Evolutionary conservation across 345 rosid species (phyloP), one percentile per base, ranked within the genome.

Genomic region (Eucalyptus cloeziana): DNA sequence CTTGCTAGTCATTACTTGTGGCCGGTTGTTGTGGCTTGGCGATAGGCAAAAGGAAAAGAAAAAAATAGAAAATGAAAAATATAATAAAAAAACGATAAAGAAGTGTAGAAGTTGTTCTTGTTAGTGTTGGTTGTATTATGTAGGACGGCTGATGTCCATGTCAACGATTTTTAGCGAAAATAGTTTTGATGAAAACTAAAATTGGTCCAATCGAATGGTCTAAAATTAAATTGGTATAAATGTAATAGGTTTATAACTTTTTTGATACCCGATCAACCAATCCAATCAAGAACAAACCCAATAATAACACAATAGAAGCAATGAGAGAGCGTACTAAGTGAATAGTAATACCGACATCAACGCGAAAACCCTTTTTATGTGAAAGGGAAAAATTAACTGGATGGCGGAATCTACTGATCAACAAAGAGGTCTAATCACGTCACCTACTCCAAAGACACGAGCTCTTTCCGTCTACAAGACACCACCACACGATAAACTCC

Each of bases 81-180:
- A 56, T 22, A 56, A 56, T 9, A 10, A 24, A 54, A 54, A 56
- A 56, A 56, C 4, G 6, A 56, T 24, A 56, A 56, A 56, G 6
- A 56, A 22, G 10, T 9, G 30, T 10, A 24, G 1, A 56, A 24
- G 1, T 56, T 56, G 6, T 56, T 56, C 1, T 10, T 56, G 30
- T 25, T 56, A 24, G 3, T 9, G 6, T 56, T 9, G 4, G 13
- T 56, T 0, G 0, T 24, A 10, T 22, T 0, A 56, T 22, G 6
- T 24, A 25, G 12, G 13, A 56, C 1, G 6, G 5, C 0, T 8
- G 10, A 21, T 52, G 1, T 52, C 0, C 0, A 52, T 21, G 4
- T 21, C 0, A 52, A 25, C 5, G 30, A 56, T 56, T 56, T 56
- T 22, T 25, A 6, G 30, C 3, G 1, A 56, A 56, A 56, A 56